Evolutionary conservation across 2,329 filamentous ascomycete genomes (phyloP).

Genomic region (Didymella arachidicola): DNA sequence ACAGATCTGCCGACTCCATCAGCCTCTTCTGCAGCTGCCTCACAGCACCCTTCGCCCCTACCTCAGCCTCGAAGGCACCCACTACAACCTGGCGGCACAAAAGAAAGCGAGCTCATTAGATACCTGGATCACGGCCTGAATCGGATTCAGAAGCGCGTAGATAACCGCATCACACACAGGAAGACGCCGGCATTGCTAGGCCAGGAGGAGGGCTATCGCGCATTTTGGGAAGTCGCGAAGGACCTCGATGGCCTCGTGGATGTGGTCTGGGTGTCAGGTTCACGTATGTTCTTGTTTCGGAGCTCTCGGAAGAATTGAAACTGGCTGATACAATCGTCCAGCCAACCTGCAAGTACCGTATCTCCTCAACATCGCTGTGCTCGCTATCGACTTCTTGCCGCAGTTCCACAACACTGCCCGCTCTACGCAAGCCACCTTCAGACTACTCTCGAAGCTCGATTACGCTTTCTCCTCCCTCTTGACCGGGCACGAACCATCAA

Average conservation of each 20-base stretch:
- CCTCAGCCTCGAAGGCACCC: slow-evolving; percentile 62
- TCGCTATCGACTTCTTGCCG: slow-evolving; percentile 74
- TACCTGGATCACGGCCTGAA: slow-evolving; percentile 62
- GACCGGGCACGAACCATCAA: slow-evolving; percentile 70
- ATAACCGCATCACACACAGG: slow-evolving; percentile 52
- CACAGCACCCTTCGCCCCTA: slow-evolving; percentile 54
- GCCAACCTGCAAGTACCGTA: slow-evolving; percentile 84
- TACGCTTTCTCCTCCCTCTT: slow-evolving; percentile 81
- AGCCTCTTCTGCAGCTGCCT: slow-evolving; percentile 55
- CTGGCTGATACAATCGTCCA: slow-evolving; percentile 45
- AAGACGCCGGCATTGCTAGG: slow-evolving; percentile 55
- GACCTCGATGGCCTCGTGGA: slow-evolving; percentile 80
- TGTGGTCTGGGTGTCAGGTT: slow-evolving; percentile 85
- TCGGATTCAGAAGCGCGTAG: slow-evolving; percentile 38
- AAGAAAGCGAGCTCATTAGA: slow-evolving; percentile 66
- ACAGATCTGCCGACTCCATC: slow-evolving; percentile 55
- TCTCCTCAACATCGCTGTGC: slow-evolving; percentile 77
- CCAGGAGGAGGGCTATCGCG: slow-evolving; percentile 62
- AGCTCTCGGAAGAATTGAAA: background rate
- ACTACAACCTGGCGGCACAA: slow-evolving; percentile 63
- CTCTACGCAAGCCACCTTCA: slow-evolving; percentile 72
- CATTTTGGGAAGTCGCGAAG: slow-evolving; percentile 72
- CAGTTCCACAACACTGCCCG: slow-evolving; percentile 73
- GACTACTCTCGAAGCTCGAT: slow-evolving; percentile 79
- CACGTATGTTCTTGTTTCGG: slow-evolving; percentile 66